A percentile compares a stretch with the other conserved stretches of the same genome.
These are phyloP conservation scores for Quercus wislizeni DNA, from an alignment of 306 rosid species.

Conservation along the genomic window DNA sequence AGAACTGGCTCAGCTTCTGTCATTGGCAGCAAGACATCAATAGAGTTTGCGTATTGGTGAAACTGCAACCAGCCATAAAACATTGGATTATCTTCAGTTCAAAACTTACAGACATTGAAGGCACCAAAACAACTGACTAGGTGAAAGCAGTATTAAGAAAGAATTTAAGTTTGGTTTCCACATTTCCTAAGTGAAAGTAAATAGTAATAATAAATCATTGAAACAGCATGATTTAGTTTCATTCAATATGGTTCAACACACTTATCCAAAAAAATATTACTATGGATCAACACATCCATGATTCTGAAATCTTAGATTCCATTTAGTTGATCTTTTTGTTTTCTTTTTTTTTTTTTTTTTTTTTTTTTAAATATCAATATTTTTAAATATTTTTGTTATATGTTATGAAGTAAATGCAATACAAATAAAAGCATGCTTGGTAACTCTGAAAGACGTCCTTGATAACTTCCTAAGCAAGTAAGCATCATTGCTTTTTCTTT, in stretches of 20 bases:
- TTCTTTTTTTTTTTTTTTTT: neutral
- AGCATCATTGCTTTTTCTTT: no score
- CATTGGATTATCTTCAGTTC: neutral
- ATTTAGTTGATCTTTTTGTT: neutral
- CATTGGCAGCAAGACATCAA: constrained; percentile 23
- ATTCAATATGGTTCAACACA: neutral
- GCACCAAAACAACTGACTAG: neutral
- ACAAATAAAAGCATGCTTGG: no score
- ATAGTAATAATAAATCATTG: neutral
- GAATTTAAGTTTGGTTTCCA: neutral
- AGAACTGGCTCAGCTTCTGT: neutral
- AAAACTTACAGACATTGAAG: neutral
- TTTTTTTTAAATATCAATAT: neutral
- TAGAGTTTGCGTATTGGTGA: constrained; percentile 19
- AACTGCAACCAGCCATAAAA: constrained; percentile 35
- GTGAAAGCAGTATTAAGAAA: neutral
- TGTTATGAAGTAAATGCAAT: neutral
- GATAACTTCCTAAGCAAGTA: no score
- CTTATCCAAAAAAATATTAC: no score
- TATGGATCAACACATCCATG: neutral
- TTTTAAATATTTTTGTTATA: neutral
- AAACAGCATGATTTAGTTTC: neutral
- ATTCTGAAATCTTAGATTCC: neutral
- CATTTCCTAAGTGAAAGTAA: neutral
- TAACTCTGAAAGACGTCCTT: no score